A percentile compares a stretch with the other conserved stretches of the same genome.
Evolutionary conservation across 345 rosid genomes (phyloP).

Genomic region (Aquilaria yunnanensis): DNA sequence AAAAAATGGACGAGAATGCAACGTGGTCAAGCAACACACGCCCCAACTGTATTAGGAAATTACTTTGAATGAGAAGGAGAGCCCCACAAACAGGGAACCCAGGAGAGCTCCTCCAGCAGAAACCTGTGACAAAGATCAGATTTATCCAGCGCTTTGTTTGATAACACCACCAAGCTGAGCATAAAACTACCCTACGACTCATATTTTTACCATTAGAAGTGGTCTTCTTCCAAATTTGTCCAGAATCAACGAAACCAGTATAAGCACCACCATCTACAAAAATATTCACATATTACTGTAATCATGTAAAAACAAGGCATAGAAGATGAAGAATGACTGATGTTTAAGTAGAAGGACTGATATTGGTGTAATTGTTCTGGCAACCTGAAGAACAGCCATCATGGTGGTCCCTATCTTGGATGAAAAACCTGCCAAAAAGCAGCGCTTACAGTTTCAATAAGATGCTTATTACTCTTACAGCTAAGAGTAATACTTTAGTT

Average conservation of each 20-base stretch:
- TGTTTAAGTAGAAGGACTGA: background rate
- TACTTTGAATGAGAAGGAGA: conserved; percentile 21
- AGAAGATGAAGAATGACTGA: background rate
- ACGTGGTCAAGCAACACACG: too few relatives aligned
- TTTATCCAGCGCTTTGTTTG: background rate
- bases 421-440: conserved; percentile 19
- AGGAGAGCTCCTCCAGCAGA: conserved; percentile 13
- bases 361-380: too few relatives aligned
- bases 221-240: conserved; percentile 26
- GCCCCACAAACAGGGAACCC: conserved; percentile 17
- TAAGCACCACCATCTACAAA: conserved; percentile 11
- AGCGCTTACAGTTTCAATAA: too few relatives aligned
- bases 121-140: conserved; percentile 7
- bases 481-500: too few relatives aligned
- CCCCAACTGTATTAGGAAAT: too few relatives aligned
- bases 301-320: background rate
- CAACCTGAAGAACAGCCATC: conserved; percentile 21
- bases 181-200: background rate
- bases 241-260: conserved; percentile 1
- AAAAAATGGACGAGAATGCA: too few relatives aligned
- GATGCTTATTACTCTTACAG: too few relatives aligned
- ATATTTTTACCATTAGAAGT: conserved; percentile 19
- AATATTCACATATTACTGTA: background rate
- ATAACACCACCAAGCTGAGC: background rate
- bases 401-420: conserved; percentile 12